Evolutionary conservation across 2,329 filamentous ascomycete genomes (phyloP), one percentile per base, ranked within the genome.

Genomic region (Truncatella angustata): DNA sequence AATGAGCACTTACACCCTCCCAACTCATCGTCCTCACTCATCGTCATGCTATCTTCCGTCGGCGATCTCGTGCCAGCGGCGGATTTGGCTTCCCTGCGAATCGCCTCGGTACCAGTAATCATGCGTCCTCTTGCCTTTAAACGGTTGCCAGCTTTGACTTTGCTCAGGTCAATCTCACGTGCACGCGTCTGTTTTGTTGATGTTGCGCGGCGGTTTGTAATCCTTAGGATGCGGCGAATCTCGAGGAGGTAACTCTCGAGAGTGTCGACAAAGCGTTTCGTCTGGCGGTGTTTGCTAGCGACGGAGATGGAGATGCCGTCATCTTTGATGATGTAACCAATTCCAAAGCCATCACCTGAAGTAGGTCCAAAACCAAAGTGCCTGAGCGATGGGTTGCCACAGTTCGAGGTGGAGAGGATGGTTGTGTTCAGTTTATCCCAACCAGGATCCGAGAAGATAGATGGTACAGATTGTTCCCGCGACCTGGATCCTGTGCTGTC

Each of bases 311-410:
- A 91, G 55, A 97, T 89, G 45, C 84, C 82, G 49, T 94, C 90
- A 60, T 95, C 91, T 72, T 99, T 99, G 80, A 99, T 97, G 64
- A 99, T 97, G 74, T 99, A 99, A 2, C 94, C 94, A 51, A 99
- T 97, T 26, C 94, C 94, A 65, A 97, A 97, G 0, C 94, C 94
- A 59, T 97, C 91, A 2, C 86, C 93, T 0, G 90, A 93, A 0
- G 93, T 96, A 1, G 94, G 94, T 0, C 94, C 94, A 66, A 99
- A 99, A 3, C 94, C 94, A 63, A 99, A 99, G 63, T 97, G 93
- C 2, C 94, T 86, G 16, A 99, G 84, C 0, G 88, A 91, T 0
- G 94, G 94, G 70, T 97, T 99, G 54, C 94, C 94, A 70, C 94
- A 99, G 76, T 99, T 99, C n/a, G 92, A 97, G 0, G 94, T 97